Evolutionary conservation across 192 early-diverging fungal species (phyloP), one percentile per base, ranked within the genome.

Genomic region (Physocladia obscura): DNA sequence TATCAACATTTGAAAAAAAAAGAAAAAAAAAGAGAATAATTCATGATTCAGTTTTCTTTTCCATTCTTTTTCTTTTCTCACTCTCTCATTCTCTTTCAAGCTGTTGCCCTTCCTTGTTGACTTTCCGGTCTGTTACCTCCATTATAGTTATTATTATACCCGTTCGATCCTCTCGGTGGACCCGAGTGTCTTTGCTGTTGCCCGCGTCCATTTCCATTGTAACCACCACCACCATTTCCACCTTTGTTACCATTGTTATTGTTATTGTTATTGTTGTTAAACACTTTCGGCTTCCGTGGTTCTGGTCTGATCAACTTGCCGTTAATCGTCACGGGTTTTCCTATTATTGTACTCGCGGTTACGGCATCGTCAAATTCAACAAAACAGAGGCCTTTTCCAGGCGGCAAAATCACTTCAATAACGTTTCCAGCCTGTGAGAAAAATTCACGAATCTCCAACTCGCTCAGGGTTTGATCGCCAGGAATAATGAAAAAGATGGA

Each of bases 291-390:
- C 22, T 61, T 49, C 29, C 85, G 81, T 64, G 80, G 84, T 58
- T 88, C 85, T 26, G 82, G 77, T 35, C 58, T 35, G 5, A 88
- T 77, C 36, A 24, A 73, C 50, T 69, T 70, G 6, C 79, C 81
- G 58, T 78, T 74, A 36, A 77, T 70, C n/a, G 70, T 74, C 34
- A 82, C 74, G 6, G 59, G 70, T 56, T 89, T 75, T 38, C 82
- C 83, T 57, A 94, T 86, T 15, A 90, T 87, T 2, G 76, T 74
- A 34, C 81, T 81, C 21, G 89, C 89, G 26, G 79, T 75, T 22
- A 83, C 89, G 29, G 74, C 75, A 13, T 82, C 78, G 34, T 75
- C 73, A 73, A 92, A 94, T 67, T 93, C 90, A 27, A 91, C 86
- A 73, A 90, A 88, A 1, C 86, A 89, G 34, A 82, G 75, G 6